A percentile compares a stretch with the other conserved stretches of the same genome.
These are phyloP conservation scores for Coniophora puteana DNA, from an alignment of 1,284 basidiomycete genomes.

Conservation along the genomic window DNA sequence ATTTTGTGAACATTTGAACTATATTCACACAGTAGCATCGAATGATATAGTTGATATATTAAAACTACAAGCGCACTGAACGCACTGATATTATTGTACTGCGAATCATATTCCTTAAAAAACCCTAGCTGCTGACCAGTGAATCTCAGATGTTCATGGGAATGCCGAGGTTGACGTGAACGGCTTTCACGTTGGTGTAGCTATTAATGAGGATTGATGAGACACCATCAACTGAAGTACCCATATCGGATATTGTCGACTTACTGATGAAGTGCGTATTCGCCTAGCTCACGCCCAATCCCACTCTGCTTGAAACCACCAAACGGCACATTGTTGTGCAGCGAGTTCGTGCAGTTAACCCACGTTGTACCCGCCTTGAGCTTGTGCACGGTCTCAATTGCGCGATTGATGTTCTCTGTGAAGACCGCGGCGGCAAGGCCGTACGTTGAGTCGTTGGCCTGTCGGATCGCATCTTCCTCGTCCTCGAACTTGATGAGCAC, in stretches of 20 bases:
- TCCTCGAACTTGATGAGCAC: slow-evolving; percentile 4
- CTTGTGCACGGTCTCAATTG: slow-evolving; percentile 61
- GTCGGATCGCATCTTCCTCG: slow-evolving; percentile 43
- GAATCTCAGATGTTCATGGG: neutral
- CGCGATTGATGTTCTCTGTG: slow-evolving; percentile 65
- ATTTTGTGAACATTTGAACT: no score
- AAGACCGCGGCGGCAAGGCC: slow-evolving; percentile 71
- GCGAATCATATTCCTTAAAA: no score
- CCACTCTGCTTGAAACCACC: slow-evolving; percentile 56
- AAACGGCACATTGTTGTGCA: slow-evolving; percentile 28
- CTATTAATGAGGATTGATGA: neutral
- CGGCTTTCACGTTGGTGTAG: slow-evolving; percentile 9
- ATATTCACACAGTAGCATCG: no score
- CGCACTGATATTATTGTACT: no score
- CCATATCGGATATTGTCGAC: neutral
- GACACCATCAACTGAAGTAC: neutral
- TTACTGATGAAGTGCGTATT: slow-evolving; percentile 49
- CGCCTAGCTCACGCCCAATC: slow-evolving; percentile 64
- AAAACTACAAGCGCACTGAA: no score
- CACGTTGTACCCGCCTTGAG: slow-evolving; percentile 75
- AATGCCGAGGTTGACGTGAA: slow-evolving; percentile 5
- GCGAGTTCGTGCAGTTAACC: slow-evolving; percentile 62
- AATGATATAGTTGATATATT: no score
- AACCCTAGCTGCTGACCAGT: neutral
- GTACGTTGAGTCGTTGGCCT: slow-evolving; percentile 73